Percentiles rank a stretch among this genome's conserved stretches.
phyloP scores from a whole-genome alignment of 140 eudicot species.

The Stevia rebaudiana region DNA sequence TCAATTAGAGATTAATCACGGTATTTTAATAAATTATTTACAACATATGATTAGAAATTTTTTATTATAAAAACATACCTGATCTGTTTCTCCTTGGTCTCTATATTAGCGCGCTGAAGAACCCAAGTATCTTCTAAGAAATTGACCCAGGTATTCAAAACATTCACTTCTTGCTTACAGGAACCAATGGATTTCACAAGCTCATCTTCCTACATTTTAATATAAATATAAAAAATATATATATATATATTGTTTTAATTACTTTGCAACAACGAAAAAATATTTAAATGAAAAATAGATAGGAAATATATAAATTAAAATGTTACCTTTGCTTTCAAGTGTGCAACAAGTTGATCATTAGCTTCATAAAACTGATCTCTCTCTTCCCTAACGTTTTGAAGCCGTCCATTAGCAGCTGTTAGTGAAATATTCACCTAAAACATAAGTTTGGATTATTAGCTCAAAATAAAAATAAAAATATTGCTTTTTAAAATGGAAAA shows the following conservation, averaged over 20 bases:
- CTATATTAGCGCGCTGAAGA: constrained; percentile 65
- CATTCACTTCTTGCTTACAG: constrained; percentile 70
- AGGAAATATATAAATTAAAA: not conserved
- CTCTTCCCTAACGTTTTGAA: constrained; percentile 83
- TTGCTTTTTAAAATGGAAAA: too few relatives aligned
- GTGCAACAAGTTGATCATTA: constrained; percentile 91
- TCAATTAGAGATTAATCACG: constrained; percentile 17
- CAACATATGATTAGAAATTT: not conserved
- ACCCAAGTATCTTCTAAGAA: constrained; percentile 97
- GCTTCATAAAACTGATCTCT: constrained; percentile 96
- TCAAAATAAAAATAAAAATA: not conserved
- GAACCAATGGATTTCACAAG: constrained; percentile 68
- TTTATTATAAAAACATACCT: constrained; percentile 39
- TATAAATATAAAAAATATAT: not conserved
- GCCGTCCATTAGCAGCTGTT: constrained; percentile 82
- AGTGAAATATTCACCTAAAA: constrained; percentile 78
- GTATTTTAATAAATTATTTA: not conserved
- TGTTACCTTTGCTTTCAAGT: constrained; percentile 68
- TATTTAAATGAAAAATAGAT: not conserved
- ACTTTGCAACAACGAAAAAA: not conserved
- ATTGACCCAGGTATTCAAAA: constrained; percentile 83
- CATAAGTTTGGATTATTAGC: constrained; percentile 14
- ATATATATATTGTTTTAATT: not conserved
- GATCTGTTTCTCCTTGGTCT: constrained; percentile 71
- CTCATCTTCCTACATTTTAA: constrained; percentile 72